These are phyloP conservation scores for Saksenaea vasiformis DNA, from an alignment of 371 early-diverging fungal species.

Conservation along the genomic window DNA sequence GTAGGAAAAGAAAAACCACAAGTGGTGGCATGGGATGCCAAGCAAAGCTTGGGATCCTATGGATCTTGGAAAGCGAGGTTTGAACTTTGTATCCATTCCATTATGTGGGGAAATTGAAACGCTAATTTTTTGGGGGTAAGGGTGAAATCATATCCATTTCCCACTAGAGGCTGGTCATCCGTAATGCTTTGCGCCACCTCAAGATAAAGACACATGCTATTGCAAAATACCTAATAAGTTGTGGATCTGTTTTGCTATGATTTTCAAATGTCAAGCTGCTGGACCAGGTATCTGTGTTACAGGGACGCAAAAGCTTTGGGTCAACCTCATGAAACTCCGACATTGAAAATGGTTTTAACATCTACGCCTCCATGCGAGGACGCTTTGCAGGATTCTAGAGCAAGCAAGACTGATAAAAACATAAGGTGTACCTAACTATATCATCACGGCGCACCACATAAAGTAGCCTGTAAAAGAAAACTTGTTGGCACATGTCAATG, in stretches of 20 bases:
- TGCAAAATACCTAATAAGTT: not conserved
- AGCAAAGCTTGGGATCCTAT: not conserved
- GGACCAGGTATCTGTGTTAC: not conserved
- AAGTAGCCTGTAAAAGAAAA: no score
- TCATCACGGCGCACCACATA: no score
- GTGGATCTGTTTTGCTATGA: not conserved
- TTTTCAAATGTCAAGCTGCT: not conserved
- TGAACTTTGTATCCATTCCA: not conserved
- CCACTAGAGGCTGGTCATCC: not conserved
- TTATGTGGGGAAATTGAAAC: constrained; percentile 2
- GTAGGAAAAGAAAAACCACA: not conserved
- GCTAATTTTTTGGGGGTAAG: not conserved
- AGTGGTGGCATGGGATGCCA: not conserved
- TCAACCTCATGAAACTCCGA: no score
- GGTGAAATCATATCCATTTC: constrained; percentile 1
- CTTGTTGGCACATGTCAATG: no score
- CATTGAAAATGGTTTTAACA: no score
- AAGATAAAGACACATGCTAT: not conserved
- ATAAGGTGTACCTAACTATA: no score
- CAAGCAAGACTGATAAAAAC: no score
- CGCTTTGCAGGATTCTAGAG: no score
- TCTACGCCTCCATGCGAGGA: no score
- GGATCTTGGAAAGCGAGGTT: not conserved
- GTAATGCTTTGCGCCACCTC: not conserved
- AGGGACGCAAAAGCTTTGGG: not conserved